Evolutionary conservation across 345 rosid species (phyloP).

Genomic region (Kernera saxatilis): DNA sequence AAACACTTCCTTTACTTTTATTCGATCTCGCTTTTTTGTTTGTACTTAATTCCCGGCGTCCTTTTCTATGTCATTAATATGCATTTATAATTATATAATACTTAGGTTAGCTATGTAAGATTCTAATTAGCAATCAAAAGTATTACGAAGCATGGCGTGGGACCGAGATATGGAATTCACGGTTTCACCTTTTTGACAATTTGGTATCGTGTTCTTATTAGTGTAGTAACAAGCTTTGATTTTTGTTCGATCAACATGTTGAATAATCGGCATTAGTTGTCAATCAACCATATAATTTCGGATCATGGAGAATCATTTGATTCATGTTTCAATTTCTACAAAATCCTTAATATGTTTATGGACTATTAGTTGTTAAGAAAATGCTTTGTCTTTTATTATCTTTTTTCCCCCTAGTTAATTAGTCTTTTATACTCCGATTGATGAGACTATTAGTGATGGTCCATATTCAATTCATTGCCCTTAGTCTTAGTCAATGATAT

Average conservation of each 20-base stretch:
- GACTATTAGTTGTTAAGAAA: neutral
- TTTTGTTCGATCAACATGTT: neutral
- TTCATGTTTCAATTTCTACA: neutral
- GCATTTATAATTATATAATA: neutral
- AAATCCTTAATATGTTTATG: neutral
- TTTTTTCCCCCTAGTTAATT: neutral
- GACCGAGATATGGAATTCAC: constrained; percentile 25
- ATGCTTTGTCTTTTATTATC: too few species aligned
- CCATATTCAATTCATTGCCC: neutral
- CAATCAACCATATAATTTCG: neutral
- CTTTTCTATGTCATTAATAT: neutral
- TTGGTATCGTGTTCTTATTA: constrained; percentile 19
- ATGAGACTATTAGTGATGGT: constrained; percentile 1
- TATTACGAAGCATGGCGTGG: constrained; percentile 26
- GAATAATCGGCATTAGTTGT: constrained; percentile 11
- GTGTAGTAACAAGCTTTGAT: constrained; percentile 3
- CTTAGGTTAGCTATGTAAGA: neutral
- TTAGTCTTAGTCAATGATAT: constrained; percentile 14
- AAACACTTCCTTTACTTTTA: constrained; percentile 5
- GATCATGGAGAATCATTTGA: neutral
- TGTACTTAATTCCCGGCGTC: neutral
- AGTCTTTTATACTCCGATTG: neutral
- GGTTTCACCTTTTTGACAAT: constrained; percentile 24
- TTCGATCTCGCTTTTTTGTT: neutral
- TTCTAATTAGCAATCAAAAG: constrained; percentile 1